These are phyloP conservation scores for barley (Hordeum vulgare) DNA, from an alignment of 176 grass and related monocot species.

Conservation along the genomic window DNA sequence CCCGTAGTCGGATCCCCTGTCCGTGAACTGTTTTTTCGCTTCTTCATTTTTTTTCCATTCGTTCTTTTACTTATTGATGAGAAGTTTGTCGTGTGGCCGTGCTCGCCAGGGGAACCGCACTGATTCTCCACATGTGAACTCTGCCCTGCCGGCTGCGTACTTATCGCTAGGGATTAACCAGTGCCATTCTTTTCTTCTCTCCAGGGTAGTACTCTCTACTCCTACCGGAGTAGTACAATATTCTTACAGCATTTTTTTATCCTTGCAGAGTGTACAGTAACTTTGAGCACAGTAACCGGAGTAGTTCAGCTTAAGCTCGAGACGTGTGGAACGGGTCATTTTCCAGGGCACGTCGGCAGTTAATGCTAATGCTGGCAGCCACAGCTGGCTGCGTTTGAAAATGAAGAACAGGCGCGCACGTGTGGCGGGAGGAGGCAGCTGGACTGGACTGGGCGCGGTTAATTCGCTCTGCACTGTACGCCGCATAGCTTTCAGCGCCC, in stretches of 20 bases:
- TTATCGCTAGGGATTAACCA: neutral
- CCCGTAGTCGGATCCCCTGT: neutral
- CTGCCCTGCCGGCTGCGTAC: neutral
- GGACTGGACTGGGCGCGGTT: neutral
- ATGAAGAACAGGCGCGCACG: constrained; percentile 16
- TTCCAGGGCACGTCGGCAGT: neutral
- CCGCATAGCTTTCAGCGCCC: constrained; percentile 29
- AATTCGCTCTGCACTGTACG: neutral
- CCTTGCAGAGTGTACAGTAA: neutral
- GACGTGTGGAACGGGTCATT: neutral
- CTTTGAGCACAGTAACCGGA: too few species aligned
- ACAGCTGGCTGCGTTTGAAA: neutral
- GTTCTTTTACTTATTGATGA: neutral
- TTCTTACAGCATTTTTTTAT: neutral
- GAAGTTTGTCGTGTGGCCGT: neutral
- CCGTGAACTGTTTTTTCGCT: neutral
- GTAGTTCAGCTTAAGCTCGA: neutral
- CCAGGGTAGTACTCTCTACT: neutral
- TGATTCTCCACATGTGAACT: neutral
- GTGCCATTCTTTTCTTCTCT: neutral
- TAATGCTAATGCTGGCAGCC: neutral
- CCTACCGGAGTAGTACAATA: neutral
- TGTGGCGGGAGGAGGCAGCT: neutral
- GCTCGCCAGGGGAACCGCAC: neutral
- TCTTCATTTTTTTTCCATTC: neutral